phyloP scores from a whole-genome alignment of 805 yeast species.

The Wickerhamomyces strasburgensis region DNA sequence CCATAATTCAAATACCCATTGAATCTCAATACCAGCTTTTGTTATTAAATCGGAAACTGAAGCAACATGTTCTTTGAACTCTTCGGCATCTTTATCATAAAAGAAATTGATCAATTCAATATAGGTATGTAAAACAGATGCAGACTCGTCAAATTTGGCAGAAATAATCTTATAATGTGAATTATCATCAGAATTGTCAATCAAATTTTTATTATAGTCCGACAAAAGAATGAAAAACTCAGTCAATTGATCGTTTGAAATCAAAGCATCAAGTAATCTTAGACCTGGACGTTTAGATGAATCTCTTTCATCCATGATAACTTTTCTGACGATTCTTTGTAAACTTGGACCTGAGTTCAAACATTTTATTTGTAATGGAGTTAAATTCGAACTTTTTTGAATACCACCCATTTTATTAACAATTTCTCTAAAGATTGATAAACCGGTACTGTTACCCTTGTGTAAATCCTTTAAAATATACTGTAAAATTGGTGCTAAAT shows the following conservation, averaged over 20 bases:
- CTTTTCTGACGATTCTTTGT: constrained; percentile 46
- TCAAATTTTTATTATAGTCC: constrained; percentile 38
- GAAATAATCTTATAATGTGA: constrained; percentile 68
- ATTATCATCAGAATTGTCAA: constrained; percentile 29
- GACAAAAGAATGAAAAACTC: constrained; percentile 67
- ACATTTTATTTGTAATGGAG: constrained; percentile 57
- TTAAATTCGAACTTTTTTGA: constrained; percentile 61
- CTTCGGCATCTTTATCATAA: constrained; percentile 27
- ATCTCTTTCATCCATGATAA: constrained; percentile 50
- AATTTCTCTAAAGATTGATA: constrained; percentile 63
- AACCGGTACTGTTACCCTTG: constrained; percentile 50
- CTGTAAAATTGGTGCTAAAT: constrained; percentile 54
- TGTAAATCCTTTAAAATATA: constrained; percentile 62
- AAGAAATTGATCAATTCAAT: constrained; percentile 54
- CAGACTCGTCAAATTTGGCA: constrained; percentile 65
- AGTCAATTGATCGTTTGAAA: constrained; percentile 39
- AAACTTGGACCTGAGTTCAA: constrained; percentile 62
- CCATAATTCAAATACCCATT: constrained; percentile 81
- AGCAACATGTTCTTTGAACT: constrained; percentile 33
- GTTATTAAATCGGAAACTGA: constrained; percentile 37
- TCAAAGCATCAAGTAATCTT: constrained; percentile 43
- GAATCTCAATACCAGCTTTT: constrained; percentile 42
- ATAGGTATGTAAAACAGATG: constrained; percentile 60
- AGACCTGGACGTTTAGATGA: constrained; percentile 42
- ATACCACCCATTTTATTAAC: constrained; percentile 76